A percentile compares a stretch with the other conserved stretches of the same genome.
These are phyloP conservation scores for Phycomyces blakesleeanus DNA, from an alignment of 192 early-diverging fungal species.

Conservation along the genomic window DNA sequence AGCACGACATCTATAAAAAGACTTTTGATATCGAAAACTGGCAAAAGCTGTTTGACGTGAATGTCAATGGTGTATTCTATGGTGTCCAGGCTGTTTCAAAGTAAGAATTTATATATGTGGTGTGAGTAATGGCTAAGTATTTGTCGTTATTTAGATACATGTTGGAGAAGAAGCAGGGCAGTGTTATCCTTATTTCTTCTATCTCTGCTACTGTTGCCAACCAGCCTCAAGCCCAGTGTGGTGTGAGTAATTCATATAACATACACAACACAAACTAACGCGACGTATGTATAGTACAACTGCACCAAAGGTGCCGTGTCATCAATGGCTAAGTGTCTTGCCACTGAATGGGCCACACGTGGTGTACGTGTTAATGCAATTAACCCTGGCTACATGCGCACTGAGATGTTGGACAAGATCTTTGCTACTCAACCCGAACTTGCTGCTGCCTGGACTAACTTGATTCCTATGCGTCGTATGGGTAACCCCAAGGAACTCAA, in stretches of 20 bases:
- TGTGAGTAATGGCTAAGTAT: neutral
- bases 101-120: neutral
- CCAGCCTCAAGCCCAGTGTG: constrained; percentile 28
- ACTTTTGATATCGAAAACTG: constrained; percentile 22
- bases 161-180: constrained; percentile 23
- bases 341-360: constrained; percentile 27
- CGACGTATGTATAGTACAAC: constrained; percentile 20
- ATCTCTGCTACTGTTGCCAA: constrained; percentile 31
- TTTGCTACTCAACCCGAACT: constrained; percentile 2
- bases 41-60: constrained; percentile 31
- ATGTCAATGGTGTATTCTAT: constrained; percentile 37
- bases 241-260: constrained; percentile 24
- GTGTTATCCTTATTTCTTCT: constrained; percentile 30
- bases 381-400: constrained; percentile 26
- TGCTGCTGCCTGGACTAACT: constrained; percentile 15
- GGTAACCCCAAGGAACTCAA: constrained; percentile 30
- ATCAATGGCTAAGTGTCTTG: constrained; percentile 28
- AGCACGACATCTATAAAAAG: constrained; percentile 4
- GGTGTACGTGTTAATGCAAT: constrained; percentile 32
- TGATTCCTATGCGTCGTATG: constrained; percentile 34
- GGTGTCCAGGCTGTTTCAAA: constrained; percentile 28
- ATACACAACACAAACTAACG: too few relatives aligned
- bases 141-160: constrained; percentile 4
- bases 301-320: constrained; percentile 27
- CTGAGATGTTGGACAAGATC: constrained; percentile 16